A percentile compares a stretch with the other conserved stretches of the same genome.
These are phyloP conservation scores for Gossypium ekmanianum DNA, from an alignment of 345 rosid genomes.

Conservation along the genomic window DNA sequence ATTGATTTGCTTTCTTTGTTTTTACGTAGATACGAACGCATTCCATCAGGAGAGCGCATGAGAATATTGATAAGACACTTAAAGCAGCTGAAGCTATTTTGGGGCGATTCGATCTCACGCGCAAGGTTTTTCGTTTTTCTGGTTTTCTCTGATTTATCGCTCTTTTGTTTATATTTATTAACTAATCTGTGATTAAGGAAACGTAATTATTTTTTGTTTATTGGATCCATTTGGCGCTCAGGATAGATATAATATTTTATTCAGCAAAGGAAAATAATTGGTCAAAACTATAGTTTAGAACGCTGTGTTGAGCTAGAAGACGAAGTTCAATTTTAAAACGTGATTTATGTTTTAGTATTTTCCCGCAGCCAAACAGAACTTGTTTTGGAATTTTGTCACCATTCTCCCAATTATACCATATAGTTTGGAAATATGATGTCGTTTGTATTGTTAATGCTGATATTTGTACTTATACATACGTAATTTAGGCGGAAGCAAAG, in stretches of 20 bases:
- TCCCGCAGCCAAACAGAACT: background rate
- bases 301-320: background rate
- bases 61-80: slow-evolving; percentile 78
- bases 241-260: background rate
- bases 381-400: background rate
- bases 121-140: slow-evolving; percentile 45
- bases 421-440: background rate
- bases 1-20: background rate
- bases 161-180: background rate
- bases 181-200: background rate
- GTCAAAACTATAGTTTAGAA: background rate
- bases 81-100: slow-evolving; percentile 76
- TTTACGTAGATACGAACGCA: slow-evolving; percentile 74
- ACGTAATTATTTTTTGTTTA: slow-evolving; percentile 1
- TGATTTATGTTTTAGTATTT: slow-evolving; percentile 3
- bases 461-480: background rate
- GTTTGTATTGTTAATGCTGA: background rate
- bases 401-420: background rate
- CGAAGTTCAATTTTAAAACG: background rate
- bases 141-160: background rate
- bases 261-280: background rate
- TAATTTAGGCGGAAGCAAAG: slow-evolving; percentile 65
- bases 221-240: background rate
- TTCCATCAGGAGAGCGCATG: slow-evolving; percentile 83
- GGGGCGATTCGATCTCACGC: slow-evolving; percentile 67